A percentile compares a stretch with the other conserved stretches of the same genome.
phyloP scores from a whole-genome alignment of 1,139 yeast species.

The Taphrina populina region DNA sequence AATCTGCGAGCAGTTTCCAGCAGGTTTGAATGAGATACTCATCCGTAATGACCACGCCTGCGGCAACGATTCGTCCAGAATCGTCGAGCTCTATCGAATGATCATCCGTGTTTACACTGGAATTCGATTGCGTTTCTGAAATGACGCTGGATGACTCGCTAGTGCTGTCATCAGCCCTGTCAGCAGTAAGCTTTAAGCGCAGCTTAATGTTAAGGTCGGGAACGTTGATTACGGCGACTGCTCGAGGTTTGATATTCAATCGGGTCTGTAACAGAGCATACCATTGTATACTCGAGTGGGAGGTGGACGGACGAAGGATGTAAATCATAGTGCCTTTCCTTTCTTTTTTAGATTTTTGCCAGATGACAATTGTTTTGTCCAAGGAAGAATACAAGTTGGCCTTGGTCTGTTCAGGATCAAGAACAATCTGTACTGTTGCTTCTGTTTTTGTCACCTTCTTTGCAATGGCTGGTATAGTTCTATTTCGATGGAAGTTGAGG shows the following conservation, averaged over 20 bases:
- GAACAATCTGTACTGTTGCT: slow-evolving; percentile 34
- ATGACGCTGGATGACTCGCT: slow-evolving; percentile 2
- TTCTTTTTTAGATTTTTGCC: slow-evolving; percentile 27
- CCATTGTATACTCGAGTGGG: slow-evolving; percentile 61
- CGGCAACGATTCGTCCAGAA: slow-evolving; percentile 25
- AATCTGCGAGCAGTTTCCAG: slow-evolving; percentile 42
- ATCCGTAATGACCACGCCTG: slow-evolving; percentile 39
- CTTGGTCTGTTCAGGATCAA: slow-evolving; percentile 41
- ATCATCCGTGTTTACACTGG: not conserved
- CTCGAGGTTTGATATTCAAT: slow-evolving; percentile 45
- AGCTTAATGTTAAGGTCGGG: slow-evolving; percentile 53
- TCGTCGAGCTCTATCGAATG: slow-evolving; percentile 12
- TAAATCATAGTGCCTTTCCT: slow-evolving; percentile 48
- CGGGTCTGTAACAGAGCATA: slow-evolving; percentile 55
- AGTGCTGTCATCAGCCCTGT: not conserved
- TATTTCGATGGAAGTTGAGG: slow-evolving; percentile 60
- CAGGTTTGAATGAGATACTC: slow-evolving; percentile 42
- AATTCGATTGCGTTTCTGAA: not conserved
- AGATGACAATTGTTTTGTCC: slow-evolving; percentile 52
- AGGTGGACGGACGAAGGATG: slow-evolving; percentile 58
- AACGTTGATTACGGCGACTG: slow-evolving; percentile 49
- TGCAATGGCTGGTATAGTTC: slow-evolving; percentile 47
- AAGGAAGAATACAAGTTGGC: slow-evolving; percentile 62
- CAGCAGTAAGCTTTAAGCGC: slow-evolving; percentile 50
- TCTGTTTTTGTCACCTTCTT: slow-evolving; percentile 36